Evolutionary conservation across 371 early-diverging fungal genomes (phyloP), one percentile per base, ranked within the genome.

Genomic region (Coemansia sp.): DNA sequence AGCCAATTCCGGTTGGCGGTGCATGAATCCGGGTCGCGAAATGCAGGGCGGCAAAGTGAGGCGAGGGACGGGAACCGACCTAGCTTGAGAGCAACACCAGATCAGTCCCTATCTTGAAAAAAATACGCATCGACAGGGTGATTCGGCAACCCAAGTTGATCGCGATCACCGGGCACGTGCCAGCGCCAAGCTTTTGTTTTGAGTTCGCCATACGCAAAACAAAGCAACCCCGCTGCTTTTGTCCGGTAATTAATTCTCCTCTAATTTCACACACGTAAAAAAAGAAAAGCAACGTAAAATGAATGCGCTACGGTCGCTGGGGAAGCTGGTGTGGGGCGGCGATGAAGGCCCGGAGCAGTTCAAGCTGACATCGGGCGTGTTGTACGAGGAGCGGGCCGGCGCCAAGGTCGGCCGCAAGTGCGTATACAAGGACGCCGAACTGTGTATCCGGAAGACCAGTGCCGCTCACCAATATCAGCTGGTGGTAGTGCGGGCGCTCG

Each of bases 401-500:
- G 70, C 57, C 66, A 76, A 55, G 61, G 64, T 57, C 32, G 59
- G 6, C 34, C 68, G 62, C 70, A 80, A 72, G 72, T 81, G 80
- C 62, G 61, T 77, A 51, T 86, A 79, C 77, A 78, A 78, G 29
- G 84, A 87, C 62, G 82, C 86, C 11, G 66, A 79, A 57, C 83
- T 85, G 3, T 77, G 84, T 11, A 80, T 93, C 42, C 82, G 85
- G 12, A 81, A 84, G 36, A 86, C 85, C 8, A 58, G 81, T 14
- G 60, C 66, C 53, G 67, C 82, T 36, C 84, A 77, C 78, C 87
- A 89, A 57, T 85, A 80, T 61, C 76, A 83, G 54, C 79, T 93
- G 11, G 82, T 90, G 6, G 81, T 87, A 12, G 82, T 79, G 42
- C 84, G 91, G 18, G 72, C 87, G 12, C 83, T 83, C 60, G 90